These are phyloP conservation scores for Tribonema minus DNA, from an alignment of 108 stramenopile genomes.

Conservation along the genomic window DNA sequence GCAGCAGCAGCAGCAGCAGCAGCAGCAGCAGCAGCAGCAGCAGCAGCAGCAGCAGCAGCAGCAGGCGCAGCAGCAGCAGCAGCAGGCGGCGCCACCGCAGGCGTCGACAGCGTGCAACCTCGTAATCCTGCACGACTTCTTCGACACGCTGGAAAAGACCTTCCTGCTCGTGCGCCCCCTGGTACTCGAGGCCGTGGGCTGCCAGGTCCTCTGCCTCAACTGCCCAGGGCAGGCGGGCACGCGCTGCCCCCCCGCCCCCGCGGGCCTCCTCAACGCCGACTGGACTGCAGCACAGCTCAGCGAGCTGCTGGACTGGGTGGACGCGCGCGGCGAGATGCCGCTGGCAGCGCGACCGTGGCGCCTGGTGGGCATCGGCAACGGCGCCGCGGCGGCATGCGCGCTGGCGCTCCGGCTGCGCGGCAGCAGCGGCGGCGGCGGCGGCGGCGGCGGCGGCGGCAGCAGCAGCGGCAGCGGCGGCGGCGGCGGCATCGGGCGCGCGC, in stretches of 20 bases:
- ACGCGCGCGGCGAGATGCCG: slow-evolving; percentile 51
- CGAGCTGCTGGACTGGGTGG: slow-evolving; percentile 56
- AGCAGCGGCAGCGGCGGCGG: neutral
- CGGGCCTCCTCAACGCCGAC: slow-evolving; percentile 41
- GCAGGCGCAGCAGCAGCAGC: too few relatives aligned
- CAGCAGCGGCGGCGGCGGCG: neutral
- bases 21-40: neutral
- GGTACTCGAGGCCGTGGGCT: slow-evolving; percentile 43
- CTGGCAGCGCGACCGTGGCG: slow-evolving; percentile 48
- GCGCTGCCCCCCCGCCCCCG: slow-evolving; percentile 34
- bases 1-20: neutral
- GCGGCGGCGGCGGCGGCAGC: neutral
- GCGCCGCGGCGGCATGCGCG: slow-evolving; percentile 52
- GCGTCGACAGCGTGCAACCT: neutral
- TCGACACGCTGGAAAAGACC: slow-evolving; percentile 58
- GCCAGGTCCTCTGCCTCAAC: slow-evolving; percentile 57
- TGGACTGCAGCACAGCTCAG: slow-evolving; percentile 56
- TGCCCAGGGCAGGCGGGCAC: slow-evolving; percentile 60
- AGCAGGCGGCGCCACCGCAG: too few relatives aligned
- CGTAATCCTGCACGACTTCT: slow-evolving; percentile 59
- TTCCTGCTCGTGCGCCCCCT: slow-evolving; percentile 54
- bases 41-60: too few relatives aligned
- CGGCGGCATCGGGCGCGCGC: neutral
- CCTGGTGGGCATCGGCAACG: slow-evolving; percentile 56
- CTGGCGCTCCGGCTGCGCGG: neutral